Percentiles rank a stretch among this genome's conserved stretches.
These are phyloP conservation scores for Aspergillus sp. DNA, from an alignment of 2,329 filamentous ascomycete genomes.

Conservation along the genomic window DNA sequence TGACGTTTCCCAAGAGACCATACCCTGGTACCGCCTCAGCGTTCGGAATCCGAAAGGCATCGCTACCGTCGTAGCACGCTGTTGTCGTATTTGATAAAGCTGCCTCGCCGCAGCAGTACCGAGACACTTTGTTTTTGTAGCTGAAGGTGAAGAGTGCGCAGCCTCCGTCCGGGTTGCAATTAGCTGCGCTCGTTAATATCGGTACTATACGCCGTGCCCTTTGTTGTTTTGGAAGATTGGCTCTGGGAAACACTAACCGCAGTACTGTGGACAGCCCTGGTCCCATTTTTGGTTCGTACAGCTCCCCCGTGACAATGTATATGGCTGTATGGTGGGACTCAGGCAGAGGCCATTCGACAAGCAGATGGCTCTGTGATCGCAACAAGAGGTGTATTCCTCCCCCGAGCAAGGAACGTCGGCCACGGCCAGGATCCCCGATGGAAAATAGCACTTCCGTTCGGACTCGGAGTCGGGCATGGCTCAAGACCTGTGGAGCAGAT, in stretches of 20 bases:
- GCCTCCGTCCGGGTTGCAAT: slow-evolving; percentile 14
- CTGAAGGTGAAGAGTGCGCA: slow-evolving; percentile 23
- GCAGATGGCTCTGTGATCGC: slow-evolving; percentile 24
- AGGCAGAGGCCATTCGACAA: slow-evolving; percentile 30
- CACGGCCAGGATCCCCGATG: slow-evolving; percentile 18
- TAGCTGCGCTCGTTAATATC: slow-evolving; percentile 6
- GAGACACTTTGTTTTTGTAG: slow-evolving; percentile 10
- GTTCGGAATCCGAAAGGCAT: slow-evolving; percentile 26
- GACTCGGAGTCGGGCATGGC: not conserved
- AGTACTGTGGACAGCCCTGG: slow-evolving; percentile 22
- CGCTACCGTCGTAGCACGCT: slow-evolving; percentile 20
- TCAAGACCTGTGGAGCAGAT: not conserved
- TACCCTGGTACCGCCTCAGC: slow-evolving; percentile 21
- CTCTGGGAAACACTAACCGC: slow-evolving; percentile 15
- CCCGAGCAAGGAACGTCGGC: slow-evolving; percentile 27
- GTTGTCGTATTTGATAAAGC: slow-evolving; percentile 9
- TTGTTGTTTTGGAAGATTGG: no score
- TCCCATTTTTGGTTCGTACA: slow-evolving; percentile 32
- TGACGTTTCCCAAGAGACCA: slow-evolving; percentile 21
- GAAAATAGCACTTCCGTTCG: slow-evolving; percentile 27
- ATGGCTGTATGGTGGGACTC: slow-evolving; percentile 23
- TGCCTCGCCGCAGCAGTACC: slow-evolving; percentile 28
- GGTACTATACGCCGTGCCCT: no score
- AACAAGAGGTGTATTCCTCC: slow-evolving; percentile 26
- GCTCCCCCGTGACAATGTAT: slow-evolving; percentile 24